phyloP scores from a whole-genome alignment of 2,329 filamentous ascomycete species.

The Sporothrix protearum region DNA sequence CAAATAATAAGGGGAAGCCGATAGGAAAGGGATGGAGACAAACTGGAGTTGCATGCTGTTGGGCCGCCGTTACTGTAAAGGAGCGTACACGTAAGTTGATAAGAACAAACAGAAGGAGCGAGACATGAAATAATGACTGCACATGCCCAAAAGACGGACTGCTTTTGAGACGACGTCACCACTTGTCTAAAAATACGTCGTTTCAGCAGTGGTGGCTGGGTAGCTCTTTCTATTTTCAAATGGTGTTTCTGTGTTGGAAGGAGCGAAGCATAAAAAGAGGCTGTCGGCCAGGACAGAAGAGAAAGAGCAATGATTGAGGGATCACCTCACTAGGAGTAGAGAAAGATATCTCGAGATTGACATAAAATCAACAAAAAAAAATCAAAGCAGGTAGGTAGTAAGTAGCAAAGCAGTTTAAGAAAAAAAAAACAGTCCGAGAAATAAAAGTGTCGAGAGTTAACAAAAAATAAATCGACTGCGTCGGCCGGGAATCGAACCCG shows the following conservation, averaged over 20 bases:
- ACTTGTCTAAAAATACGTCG: background rate
- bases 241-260: too few relatives aligned
- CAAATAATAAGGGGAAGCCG: too few relatives aligned
- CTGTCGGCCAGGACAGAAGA: background rate
- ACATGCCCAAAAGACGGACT: background rate
- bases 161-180: background rate
- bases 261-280: background rate
- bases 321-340: background rate
- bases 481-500: background rate
- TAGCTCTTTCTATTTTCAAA: background rate
- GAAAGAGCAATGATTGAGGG: background rate
- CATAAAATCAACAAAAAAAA: background rate
- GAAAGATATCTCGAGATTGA: too few relatives aligned
- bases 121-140: background rate
- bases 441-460: background rate
- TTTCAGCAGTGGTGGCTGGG: background rate
- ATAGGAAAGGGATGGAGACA: background rate
- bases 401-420: background rate
- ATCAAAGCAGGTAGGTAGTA: too few relatives aligned
- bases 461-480: background rate
- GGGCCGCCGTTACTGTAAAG: too few relatives aligned
- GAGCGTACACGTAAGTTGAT: background rate
- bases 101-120: background rate
- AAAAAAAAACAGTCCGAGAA: background rate
- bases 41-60: background rate